Evolutionary conservation across 768 basidiomycete genomes (phyloP), one percentile per base, ranked within the genome.

Genomic region (Serpula lacrymans): DNA sequence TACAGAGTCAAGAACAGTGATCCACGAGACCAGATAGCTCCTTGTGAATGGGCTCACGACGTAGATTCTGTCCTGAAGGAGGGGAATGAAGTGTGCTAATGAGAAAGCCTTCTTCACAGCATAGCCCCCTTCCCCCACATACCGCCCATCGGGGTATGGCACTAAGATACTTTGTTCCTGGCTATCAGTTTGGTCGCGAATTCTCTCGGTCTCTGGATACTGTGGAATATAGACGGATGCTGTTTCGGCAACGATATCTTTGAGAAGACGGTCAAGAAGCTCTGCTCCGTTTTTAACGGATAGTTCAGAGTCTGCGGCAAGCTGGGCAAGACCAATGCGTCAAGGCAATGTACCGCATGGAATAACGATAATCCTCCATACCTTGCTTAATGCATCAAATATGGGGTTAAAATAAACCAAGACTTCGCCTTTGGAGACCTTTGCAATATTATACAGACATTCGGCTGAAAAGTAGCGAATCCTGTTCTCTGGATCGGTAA

Each of bases 281-380:
- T 99, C 96, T 1, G 96, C 94, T 2, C 95, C 95, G 55, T 97
- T 98, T 78, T 96, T 95, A 46, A 99, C 95, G 2, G 96, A 95
- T 26, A 89, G 54, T 51, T 98, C 95, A 0, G 91, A 87, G 61
- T 99, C 96, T 16, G 95, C 90, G 7, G 91, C 88, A 45, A 99
- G 88, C 95, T 98, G n/a, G n/a, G n/a, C n/a, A 55, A 14, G 41
- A 27, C 10, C n/a, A n/a, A 43, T 22, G 22, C 29, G 5, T 10
- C 55, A 35, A 52, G 39, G 18, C 32, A 27, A 20, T 32, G 46
- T 16, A 48, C n/a, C n/a, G n/a, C 31, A 36, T 38, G n/a, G 27
- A 35, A 40, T 39, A 20, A 39, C 14, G 13, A 25, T 28, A 13
- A 12, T 12, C 23, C 18, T 17, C 53, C 77, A 42, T 53, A 94